phyloP scores from a whole-genome alignment of 2,329 filamentous ascomycete genomes.

The Apiospora phragmitis region DNA sequence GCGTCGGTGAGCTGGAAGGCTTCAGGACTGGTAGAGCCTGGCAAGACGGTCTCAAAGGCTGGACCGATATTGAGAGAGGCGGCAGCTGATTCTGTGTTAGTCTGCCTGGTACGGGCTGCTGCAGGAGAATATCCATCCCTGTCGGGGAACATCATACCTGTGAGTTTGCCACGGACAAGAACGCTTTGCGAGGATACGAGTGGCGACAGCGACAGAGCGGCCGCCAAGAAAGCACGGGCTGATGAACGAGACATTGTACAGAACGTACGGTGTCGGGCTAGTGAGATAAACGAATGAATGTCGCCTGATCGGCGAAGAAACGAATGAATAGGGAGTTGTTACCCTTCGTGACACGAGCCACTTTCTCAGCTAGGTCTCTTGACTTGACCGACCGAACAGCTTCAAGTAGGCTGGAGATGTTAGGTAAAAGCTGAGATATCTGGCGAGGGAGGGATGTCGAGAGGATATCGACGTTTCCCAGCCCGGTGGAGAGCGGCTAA shows the following conservation, averaged over 20 bases:
- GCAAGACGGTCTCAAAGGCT: background rate
- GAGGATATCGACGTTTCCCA: background rate
- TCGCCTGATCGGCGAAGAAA: background rate
- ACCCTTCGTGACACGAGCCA: background rate
- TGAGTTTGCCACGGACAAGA: background rate
- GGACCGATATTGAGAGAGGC: background rate
- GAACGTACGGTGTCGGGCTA: background rate
- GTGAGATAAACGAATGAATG: background rate
- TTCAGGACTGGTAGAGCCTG: constrained; percentile 14
- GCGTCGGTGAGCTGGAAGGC: constrained; percentile 24
- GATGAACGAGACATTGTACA: background rate
- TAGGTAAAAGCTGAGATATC: background rate
- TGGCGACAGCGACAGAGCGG: background rate
- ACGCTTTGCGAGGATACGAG: background rate
- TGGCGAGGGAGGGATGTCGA: background rate
- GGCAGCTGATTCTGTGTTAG: background rate
- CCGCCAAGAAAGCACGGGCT: background rate
- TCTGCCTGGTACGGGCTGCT: background rate
- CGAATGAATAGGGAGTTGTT: background rate
- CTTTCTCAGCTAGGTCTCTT: background rate
- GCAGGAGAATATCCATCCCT: background rate
- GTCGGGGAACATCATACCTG: background rate
- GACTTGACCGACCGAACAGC: background rate
- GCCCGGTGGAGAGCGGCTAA: background rate
- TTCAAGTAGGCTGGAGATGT: background rate